These are phyloP conservation scores for Aspergillus brasiliensis DNA, from an alignment of 2,329 filamentous ascomycete genomes.

Conservation along the genomic window DNA sequence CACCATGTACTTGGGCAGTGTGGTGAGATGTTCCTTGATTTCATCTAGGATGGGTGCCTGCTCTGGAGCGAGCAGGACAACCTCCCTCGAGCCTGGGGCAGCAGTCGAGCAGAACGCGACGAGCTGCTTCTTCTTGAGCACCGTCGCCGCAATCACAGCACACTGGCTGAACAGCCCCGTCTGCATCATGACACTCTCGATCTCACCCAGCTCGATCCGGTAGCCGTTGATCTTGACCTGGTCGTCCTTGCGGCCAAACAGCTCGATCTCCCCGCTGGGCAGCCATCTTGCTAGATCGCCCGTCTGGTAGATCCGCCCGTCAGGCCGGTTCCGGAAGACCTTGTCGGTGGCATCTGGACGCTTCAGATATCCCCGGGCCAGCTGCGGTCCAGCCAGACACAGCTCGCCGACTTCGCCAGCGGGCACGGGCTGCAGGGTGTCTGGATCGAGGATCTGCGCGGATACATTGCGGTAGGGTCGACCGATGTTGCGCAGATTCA, in stretches of 20 bases:
- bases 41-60: not conserved
- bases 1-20: constrained; percentile 9
- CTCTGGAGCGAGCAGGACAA: not conserved
- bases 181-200: constrained; percentile 16
- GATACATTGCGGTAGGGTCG: constrained; percentile 14
- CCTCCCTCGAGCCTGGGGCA: not conserved
- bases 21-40: not conserved
- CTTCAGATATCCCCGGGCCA: constrained; percentile 21
- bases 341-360: constrained; percentile 15
- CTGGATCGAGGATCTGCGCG: constrained; percentile 16
- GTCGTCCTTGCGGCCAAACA: constrained; percentile 59
- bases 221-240: constrained; percentile 65
- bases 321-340: constrained; percentile 7
- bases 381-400: constrained; percentile 17
- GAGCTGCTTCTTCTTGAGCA: constrained; percentile 13
- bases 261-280: constrained; percentile 21
- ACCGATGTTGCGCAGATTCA: constrained; percentile 14
- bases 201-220: constrained; percentile 57
- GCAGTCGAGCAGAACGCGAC: constrained; percentile 10
- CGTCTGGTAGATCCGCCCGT: constrained; percentile 16
- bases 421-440: constrained; percentile 11
- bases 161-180: constrained; percentile 4
- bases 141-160: not conserved
- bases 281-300: constrained; percentile 24
- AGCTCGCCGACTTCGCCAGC: constrained; percentile 20